Base-by-base conservation (phyloP, 371 early-diverging fungal genomes). In the Quaeritorhiza haematococci region DNA sequence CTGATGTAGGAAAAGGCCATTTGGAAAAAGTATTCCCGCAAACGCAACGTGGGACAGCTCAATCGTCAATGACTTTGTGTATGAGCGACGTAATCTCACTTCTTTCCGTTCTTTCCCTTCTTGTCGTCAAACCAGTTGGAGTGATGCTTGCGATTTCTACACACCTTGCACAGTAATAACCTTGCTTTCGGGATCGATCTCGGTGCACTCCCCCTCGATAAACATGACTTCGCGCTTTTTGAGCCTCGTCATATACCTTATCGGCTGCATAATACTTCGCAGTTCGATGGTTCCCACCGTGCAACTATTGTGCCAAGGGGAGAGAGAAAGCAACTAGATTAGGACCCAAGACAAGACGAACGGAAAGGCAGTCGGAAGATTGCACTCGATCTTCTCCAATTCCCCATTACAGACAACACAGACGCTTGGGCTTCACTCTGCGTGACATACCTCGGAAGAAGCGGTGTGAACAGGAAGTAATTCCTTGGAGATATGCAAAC, bases 391-490 rank as follows among this genome's bases (percentile, higher is more conserved):
- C n/a, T n/a, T n/a, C n/a, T n/a, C n/a, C n/a, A n/a, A n/a, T n/a
- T n/a, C n/a, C n/a, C n/a, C n/a, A n/a, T n/a, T n/a, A n/a, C n/a
- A n/a, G n/a, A n/a, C n/a, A n/a, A n/a, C n/a, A n/a, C n/a, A n/a
- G n/a, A n/a, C n/a, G n/a, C n/a, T n/a, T n/a, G n/a, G n/a, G n/a
- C n/a, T n/a, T n/a, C n/a, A 26, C 19, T 47, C 38, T 13, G 26
- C 33, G 7, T 5, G 8, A 33, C 56, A 10, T n/a, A 59, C 50
- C 60, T 84, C 35, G 94, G 93, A 43, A 94, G 74, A 49, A 94
- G 67, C 21, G 95, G 95, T 3, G 95, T 93, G 74, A 93, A 94
- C 64, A 92, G 72, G 67, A 96, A 96, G 76, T 92, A 96, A 72
- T 92, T 93, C 55, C 90, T 81, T 17, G 92, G 92, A 26, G 88